Percentiles rank a stretch among this genome's conserved stretches.
phyloP scores from a whole-genome alignment of 2,329 filamentous ascomycete genomes.

The Cercospora zeae-maydis region DNA sequence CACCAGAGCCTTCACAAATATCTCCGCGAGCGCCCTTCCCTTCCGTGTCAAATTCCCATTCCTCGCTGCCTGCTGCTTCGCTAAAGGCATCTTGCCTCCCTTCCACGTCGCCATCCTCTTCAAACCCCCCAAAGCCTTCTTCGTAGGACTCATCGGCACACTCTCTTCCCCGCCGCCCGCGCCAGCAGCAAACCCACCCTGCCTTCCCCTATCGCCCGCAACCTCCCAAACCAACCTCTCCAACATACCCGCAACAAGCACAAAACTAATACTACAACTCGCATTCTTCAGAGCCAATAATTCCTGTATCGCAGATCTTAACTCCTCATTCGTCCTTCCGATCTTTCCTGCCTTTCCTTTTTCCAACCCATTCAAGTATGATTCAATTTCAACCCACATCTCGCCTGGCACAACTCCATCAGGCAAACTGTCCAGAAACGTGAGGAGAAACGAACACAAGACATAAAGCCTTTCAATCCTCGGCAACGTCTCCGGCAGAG shows the following conservation, averaged over 20 bases:
- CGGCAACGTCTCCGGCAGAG: constrained; percentile 61
- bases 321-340: constrained; percentile 50
- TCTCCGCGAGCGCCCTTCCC: constrained; percentile 57
- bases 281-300: constrained; percentile 63
- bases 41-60: not conserved
- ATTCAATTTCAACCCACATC: constrained; percentile 68
- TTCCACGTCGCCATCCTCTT: constrained; percentile 40
- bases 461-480: constrained; percentile 70
- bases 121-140: constrained; percentile 31
- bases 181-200: constrained; percentile 20
- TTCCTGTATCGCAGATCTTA: constrained; percentile 65
- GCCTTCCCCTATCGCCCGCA: not conserved
- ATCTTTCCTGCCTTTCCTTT: constrained; percentile 40
- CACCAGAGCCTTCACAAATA: constrained; percentile 64
- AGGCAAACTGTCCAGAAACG: constrained; percentile 69
- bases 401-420: constrained; percentile 72
- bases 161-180: constrained; percentile 10
- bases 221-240: constrained; percentile 55
- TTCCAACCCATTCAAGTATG: constrained; percentile 50
- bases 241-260: constrained; percentile 79
- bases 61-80: constrained; percentile 34
- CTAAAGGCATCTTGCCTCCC: constrained; percentile 47
- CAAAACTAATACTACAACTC: constrained; percentile 82
- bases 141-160: constrained; percentile 36
- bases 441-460: constrained; percentile 65